Conservation (phyloP, 2,329 filamentous ascomycete genomes). For the Colletotrichum brevisporum region DNA sequence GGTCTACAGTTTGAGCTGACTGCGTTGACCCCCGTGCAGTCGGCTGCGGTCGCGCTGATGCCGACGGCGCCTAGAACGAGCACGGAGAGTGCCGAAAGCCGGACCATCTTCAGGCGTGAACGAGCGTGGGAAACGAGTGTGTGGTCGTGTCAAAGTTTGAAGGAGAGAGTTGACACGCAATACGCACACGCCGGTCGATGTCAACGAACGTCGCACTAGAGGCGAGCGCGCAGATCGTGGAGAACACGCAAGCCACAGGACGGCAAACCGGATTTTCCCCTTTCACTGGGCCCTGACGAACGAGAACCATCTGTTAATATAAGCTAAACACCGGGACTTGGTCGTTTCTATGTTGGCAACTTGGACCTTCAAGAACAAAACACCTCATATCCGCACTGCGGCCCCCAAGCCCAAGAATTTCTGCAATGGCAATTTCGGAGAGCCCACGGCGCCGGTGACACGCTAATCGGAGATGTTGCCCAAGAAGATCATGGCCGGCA, state of each 20-base stretch:
- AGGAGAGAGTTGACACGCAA: conserved; percentile 1
- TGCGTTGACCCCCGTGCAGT: conserved; percentile 33
- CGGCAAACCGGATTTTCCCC: not conserved
- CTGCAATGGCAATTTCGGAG: conserved; percentile 25
- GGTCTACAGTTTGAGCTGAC: conserved; percentile 29
- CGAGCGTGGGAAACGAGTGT: not conserved
- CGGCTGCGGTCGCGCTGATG: not conserved
- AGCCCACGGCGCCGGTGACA: conserved; percentile 3
- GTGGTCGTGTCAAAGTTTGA: not conserved
- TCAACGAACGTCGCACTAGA: not conserved
- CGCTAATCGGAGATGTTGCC: conserved; percentile 23
- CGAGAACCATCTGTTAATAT: conserved; percentile 25
- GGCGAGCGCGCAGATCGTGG: not conserved
- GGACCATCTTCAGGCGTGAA: conserved; percentile 10
- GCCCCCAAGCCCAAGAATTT: conserved; percentile 12
- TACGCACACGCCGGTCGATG: not conserved
- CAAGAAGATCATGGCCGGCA: conserved; percentile 13
- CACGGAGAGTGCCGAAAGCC: conserved; percentile 13
- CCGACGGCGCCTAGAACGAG: conserved; percentile 21
- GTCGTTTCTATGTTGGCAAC: conserved; percentile 5
- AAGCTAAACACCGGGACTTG: conserved; percentile 27
- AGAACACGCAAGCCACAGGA: not conserved
- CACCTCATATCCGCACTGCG: conserved; percentile 5
- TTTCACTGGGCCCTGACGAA: conserved; percentile 16
- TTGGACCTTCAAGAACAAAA: not conserved